Evolutionary conservation across 176 grass and related monocot species (phyloP), one percentile per base, ranked within the genome.

Genomic region (Triticum dicoccoides): DNA sequence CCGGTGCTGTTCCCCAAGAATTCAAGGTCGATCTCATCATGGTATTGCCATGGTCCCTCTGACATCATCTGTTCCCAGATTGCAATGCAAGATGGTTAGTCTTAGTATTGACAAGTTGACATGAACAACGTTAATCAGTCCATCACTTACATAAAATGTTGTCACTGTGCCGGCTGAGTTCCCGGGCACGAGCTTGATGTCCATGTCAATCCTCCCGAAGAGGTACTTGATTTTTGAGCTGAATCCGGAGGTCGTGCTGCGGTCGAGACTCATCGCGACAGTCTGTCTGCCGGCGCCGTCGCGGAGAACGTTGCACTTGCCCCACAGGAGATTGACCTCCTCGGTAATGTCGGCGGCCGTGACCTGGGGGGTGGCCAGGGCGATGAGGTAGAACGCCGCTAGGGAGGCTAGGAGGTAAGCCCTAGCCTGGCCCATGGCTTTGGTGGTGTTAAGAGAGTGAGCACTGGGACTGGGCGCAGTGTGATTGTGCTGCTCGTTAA

Each of bases 21-120:
- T 49, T 96, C 91, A 9, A 96, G 79, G 82, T 96, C 94, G 24
- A 96, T 88, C 76, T 96, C 94, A 25, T 93, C 87, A 73, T 96
- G 94, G 72, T 18, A 67, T 8, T 82, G 76, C 83, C 80, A 89
- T 3, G 49, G 18, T 6, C 63, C 85, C 23, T 84, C 61, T 2
- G 89, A 78, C 63, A 92, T 89, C 65, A 92, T 65, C 92, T 92
- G n/a, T 49, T 66, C 25, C 61, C 24, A 76, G 8, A 56, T 69
- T 5, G 9, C 64, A 73, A 77, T 33, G 52, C 69, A 90, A 72
- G 85, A 27, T 24, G 21, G 41, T 93, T 91, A 84, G 52, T 49
- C 75, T 73, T 78, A 96, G 83, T 21, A 84, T 70, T 20, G 6
- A 73, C 42, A 5, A 37, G 8, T 59, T 20, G 23, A 41, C 64